Evolutionary conservation across 805 yeast genomes (phyloP).

Genomic region (Cyberlindnera suaveolens): DNA sequence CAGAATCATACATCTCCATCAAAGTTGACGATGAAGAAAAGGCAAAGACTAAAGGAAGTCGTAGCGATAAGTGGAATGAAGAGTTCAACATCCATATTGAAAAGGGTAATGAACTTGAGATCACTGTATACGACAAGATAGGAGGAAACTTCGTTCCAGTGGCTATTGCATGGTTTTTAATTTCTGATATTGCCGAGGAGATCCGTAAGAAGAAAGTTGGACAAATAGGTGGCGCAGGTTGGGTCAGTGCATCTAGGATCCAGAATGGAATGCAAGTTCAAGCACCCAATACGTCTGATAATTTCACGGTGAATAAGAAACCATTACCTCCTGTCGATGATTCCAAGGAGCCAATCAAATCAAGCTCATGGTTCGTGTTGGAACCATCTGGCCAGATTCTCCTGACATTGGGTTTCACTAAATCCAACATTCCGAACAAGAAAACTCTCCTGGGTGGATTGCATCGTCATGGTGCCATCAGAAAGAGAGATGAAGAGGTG

Average conservation of each 20-base stretch:
- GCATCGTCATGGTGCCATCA: constrained; percentile 97
- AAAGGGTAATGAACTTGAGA: constrained; percentile 87
- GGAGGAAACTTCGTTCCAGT: constrained; percentile 70
- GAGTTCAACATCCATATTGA: constrained; percentile 76
- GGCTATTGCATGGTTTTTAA: constrained; percentile 84
- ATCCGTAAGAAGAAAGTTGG: constrained; percentile 84
- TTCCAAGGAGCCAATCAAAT: constrained; percentile 31
- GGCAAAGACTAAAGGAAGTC: constrained; percentile 67
- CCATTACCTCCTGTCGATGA: background rate
- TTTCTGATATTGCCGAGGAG: constrained; percentile 92
- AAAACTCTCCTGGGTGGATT: constrained; percentile 50
- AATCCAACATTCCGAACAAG: constrained; percentile 46
- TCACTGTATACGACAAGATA: constrained; percentile 76
- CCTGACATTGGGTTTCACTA: constrained; percentile 72
- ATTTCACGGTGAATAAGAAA: constrained; percentile 13
- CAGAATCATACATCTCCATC: constrained; percentile 71
- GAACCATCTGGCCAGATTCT: constrained; percentile 94
- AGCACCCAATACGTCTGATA: constrained; percentile 19
- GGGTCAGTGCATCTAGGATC: constrained; percentile 77
- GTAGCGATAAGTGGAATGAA: constrained; percentile 80
- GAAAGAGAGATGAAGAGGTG: constrained; percentile 82
- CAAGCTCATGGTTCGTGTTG: constrained; percentile 81
- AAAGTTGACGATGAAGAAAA: constrained; percentile 86
- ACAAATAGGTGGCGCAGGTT: constrained; percentile 71
- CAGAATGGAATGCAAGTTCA: constrained; percentile 16